Percentiles rank a stretch among this genome's conserved stretches.
Evolutionary conservation across 2,329 filamentous ascomycete species (phyloP).

Genomic region (Diplodia scrobiculata): DNA sequence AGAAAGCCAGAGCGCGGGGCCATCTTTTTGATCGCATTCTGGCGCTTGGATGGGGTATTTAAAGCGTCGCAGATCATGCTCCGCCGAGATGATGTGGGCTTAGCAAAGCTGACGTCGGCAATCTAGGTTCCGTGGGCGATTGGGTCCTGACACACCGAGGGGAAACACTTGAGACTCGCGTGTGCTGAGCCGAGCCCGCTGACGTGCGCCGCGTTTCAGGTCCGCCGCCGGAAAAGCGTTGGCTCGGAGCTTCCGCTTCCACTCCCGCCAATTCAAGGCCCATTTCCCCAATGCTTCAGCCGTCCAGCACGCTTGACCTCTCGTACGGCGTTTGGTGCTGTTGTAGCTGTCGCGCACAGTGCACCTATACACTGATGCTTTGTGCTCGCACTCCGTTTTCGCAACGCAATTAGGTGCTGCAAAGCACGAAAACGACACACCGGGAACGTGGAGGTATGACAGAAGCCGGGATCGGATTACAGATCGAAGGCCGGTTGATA

Average conservation of each 20-base stretch:
- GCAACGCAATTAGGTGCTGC: too few species aligned
- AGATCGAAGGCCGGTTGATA: too few species aligned
- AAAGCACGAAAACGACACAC: too few species aligned
- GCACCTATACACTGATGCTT: too few species aligned
- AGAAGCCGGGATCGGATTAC: too few species aligned
- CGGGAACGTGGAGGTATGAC: too few species aligned
- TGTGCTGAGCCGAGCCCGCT: conserved; percentile 3
- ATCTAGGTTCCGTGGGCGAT: conserved; percentile 1
- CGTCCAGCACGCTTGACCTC: too few species aligned
- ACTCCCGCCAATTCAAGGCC: not conserved
- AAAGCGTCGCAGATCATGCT: not conserved
- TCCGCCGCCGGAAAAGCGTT: not conserved
- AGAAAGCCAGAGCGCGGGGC: not conserved
- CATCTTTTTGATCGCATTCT: not conserved
- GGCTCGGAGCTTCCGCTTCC: not conserved
- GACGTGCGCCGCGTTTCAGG: conserved; percentile 17
- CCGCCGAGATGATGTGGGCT: not conserved
- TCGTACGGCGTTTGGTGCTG: too few species aligned
- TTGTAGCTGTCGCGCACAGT: too few species aligned
- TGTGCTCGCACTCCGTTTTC: too few species aligned
- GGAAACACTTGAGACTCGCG: conserved; percentile 15
- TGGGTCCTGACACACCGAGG: not conserved
- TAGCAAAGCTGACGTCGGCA: not conserved
- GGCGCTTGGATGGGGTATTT: conserved; percentile 17
- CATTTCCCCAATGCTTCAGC: too few species aligned